Percentiles rank a stretch among this genome's conserved stretches.
Conservation (phyloP, 2,329 filamentous ascomycete genomes). For the Trichoderma aggressivum region DNA sequence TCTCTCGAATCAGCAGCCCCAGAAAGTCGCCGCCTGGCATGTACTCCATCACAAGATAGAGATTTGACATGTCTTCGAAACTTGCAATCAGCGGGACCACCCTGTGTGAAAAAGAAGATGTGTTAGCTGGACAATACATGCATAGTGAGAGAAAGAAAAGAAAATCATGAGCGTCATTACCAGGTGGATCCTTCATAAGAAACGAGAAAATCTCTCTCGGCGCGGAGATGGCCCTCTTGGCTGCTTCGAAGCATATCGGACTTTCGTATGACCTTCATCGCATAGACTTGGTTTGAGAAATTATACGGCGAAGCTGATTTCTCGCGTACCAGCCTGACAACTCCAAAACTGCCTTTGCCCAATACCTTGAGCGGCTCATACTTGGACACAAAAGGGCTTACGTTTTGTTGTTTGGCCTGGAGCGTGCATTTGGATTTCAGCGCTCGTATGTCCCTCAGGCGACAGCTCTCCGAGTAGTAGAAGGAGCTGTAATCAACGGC, state of each 20-base stretch:
- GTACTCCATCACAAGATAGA: constrained; percentile 97
- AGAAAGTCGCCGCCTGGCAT: constrained; percentile 97
- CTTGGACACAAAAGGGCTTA: constrained; percentile 30
- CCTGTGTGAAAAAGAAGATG: constrained; percentile 42
- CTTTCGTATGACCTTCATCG: constrained; percentile 97
- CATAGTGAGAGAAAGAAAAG: background rate
- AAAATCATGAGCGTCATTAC: constrained; percentile 37
- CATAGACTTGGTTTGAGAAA: constrained; percentile 61
- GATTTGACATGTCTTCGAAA: constrained; percentile 78
- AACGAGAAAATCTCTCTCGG: constrained; percentile 88
- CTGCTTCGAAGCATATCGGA: constrained; percentile 86
- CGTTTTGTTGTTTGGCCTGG: constrained; percentile 11
- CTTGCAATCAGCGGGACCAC: constrained; percentile 83
- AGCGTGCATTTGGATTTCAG: constrained; percentile 59
- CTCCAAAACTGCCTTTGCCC: constrained; percentile 91
- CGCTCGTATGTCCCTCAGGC: constrained; percentile 69
- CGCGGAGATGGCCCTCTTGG: constrained; percentile 88
- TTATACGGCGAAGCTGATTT: constrained; percentile 37
- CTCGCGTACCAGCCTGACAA: constrained; percentile 81
- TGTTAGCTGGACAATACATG: background rate
- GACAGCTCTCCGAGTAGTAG: constrained; percentile 63
- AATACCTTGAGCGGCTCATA: constrained; percentile 80
- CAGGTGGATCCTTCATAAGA: constrained; percentile 83
- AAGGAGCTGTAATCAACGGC: constrained; percentile 55
- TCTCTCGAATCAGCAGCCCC: constrained; percentile 78